Conservation (phyloP, 768 basidiomycete species). For the Lactifluus pinguis region DNA sequence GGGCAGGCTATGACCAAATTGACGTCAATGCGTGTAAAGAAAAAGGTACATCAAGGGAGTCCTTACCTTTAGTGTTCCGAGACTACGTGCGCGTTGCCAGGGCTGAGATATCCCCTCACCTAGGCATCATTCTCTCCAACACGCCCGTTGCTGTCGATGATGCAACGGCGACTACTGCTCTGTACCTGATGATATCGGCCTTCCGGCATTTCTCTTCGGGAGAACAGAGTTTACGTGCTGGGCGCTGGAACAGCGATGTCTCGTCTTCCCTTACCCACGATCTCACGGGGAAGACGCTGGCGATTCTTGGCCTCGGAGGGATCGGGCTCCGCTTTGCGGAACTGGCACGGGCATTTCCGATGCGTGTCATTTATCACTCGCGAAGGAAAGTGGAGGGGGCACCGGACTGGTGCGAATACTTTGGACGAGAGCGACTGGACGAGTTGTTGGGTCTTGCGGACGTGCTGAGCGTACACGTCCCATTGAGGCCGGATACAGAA, state of each 20-base stretch:
- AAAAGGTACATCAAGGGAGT: constrained; percentile 38
- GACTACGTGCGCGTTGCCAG: not conserved
- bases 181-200: constrained; percentile 74
- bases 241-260: constrained; percentile 52
- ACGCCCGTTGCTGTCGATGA: constrained; percentile 88
- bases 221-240: constrained; percentile 46
- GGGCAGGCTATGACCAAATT: constrained; percentile 88
- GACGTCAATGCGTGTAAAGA: constrained; percentile 67
- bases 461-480: constrained; percentile 81
- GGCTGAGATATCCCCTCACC: not conserved
- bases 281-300: constrained; percentile 57
- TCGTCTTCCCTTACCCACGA: constrained; percentile 47
- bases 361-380: constrained; percentile 82
- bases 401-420: constrained; percentile 73
- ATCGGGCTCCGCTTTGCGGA: constrained; percentile 66
- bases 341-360: constrained; percentile 71
- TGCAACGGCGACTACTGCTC: constrained; percentile 80
- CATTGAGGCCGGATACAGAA: constrained; percentile 64
- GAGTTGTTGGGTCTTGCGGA: constrained; percentile 65
- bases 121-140: constrained; percentile 76
- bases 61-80: not conserved
- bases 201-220: constrained; percentile 62
- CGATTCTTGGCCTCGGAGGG: constrained; percentile 68
- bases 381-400: constrained; percentile 47
- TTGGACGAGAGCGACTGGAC: constrained; percentile 45